phyloP scores from a whole-genome alignment of 805 yeast genomes.

The Ogataea ganodermae region DNA sequence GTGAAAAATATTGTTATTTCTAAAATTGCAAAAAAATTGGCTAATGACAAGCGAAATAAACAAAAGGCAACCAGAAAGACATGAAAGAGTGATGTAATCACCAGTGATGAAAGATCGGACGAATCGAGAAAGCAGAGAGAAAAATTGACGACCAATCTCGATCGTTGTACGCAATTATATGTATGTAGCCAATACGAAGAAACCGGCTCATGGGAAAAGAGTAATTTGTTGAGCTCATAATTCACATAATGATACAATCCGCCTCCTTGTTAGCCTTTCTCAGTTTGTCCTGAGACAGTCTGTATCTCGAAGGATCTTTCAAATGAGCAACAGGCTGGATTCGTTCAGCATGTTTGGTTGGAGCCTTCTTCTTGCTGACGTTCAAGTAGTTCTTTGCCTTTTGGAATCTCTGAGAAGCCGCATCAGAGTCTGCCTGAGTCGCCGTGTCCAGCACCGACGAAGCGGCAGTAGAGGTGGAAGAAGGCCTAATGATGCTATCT shows the following conservation, averaged over 20 bases:
- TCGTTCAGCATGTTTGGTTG: not conserved
- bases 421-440: not conserved
- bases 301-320: constrained; percentile 1
- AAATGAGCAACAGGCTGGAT: not conserved
- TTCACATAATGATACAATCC: constrained; percentile 39
- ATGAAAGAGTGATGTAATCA: too few relatives aligned
- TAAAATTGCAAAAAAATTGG: constrained; percentile 1
- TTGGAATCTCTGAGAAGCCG: constrained; percentile 5
- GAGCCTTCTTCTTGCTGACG: constrained; percentile 1
- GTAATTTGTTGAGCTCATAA: too few relatives aligned
- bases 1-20: constrained; percentile 2
- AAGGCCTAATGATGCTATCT: not conserved
- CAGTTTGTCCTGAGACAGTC: constrained; percentile 3
- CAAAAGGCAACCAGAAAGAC: not conserved
- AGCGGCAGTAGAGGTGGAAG: constrained; percentile 1
- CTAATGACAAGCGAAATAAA: not conserved
- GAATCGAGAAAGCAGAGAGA: too few relatives aligned
- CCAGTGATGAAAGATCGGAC: too few relatives aligned
- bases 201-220: too few relatives aligned
- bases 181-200: too few relatives aligned
- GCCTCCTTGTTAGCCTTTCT: constrained; percentile 12
- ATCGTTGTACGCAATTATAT: too few relatives aligned
- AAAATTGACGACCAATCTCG: too few relatives aligned
- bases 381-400: constrained; percentile 13
- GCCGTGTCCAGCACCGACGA: not conserved